phyloP scores from a whole-genome alignment of 768 basidiomycete species.

The Termitomyces eurrhizus region DNA sequence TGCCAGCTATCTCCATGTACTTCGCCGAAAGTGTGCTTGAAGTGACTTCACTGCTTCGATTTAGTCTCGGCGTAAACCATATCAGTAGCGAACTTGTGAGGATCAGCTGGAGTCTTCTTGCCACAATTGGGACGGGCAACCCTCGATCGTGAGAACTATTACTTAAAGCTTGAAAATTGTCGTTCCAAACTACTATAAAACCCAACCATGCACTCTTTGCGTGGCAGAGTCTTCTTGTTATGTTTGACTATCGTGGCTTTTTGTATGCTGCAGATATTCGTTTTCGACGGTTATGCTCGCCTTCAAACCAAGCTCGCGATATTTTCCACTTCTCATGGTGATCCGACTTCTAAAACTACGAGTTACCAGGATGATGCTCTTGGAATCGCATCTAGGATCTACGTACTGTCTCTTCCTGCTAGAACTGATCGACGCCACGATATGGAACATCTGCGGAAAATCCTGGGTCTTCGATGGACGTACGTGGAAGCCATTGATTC shows the following conservation, averaged over 20 bases:
- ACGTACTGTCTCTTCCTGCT: constrained; percentile 56
- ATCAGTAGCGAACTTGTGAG: background rate
- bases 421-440: constrained; percentile 51
- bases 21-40: background rate
- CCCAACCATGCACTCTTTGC: constrained; percentile 4
- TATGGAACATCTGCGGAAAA: constrained; percentile 51
- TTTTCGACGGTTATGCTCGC: background rate
- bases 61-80: background rate
- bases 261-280: background rate
- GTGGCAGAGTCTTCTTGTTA: background rate
- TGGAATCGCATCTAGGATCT: constrained; percentile 39
- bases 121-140: too few relatives aligned
- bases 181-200: too few relatives aligned
- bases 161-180: too few relatives aligned
- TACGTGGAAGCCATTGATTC: constrained; percentile 47
- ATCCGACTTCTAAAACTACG: background rate
- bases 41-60: background rate
- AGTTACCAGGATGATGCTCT: constrained; percentile 20
- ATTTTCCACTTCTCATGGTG: background rate
- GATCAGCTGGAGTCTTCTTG: too few relatives aligned
- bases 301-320: background rate
- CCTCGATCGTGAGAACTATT: background rate
- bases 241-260: background rate
- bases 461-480: constrained; percentile 48
- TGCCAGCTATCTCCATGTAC: background rate